Evolutionary conservation across 805 yeast species (phyloP), one percentile per base, ranked within the genome.

Genomic region (Saturnispora gosingensis): DNA sequence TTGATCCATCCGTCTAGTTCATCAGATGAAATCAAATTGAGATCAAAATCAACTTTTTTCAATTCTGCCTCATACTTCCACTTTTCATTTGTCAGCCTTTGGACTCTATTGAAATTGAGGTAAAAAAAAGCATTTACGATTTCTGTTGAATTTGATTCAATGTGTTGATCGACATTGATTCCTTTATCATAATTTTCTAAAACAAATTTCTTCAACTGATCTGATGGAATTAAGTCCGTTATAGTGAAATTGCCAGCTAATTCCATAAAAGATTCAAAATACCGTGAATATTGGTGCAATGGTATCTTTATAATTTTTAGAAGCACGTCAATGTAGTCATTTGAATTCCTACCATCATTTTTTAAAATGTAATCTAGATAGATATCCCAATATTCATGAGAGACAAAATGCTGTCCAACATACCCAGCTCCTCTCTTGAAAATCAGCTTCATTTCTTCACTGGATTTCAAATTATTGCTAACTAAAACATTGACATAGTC

Each of bases 301-400:
- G 98, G 98, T 2, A 86, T 70, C 40, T 62, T 61, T 39, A 80
- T 65, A 45, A 82, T 66, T 53, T 69, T 68, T 28, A 74, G 58
- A 52, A 82, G 73, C 1, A 80, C 59, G 3, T 65, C 63, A 2
- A 71, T 59, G 4, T 75, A 64, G 36, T 70, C 73, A 25, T 59
- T 57, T 32, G 76, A 69, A 24, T 64, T 61, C 15, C 67, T 65
- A 25, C 68, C 68, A 9, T 59, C 58, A 6, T 59, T 46, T 15
- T 63, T 58, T n/a, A 70, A 64, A 58, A 81, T 84, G 69, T 81
- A 85, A 39, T 76, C 83, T 24, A 91, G 66, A 54, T 80, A 82
- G 50, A 76, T 72, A 63, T 89, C 95, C 98, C 97, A 91, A 46
- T 90, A 68, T 0, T 81, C 72, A 63, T 89, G 95, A 1, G 95